These are phyloP conservation scores for Blastocrithidia nonstop DNA, from an alignment of 208 protist species.

Conservation along the genomic window DNA sequence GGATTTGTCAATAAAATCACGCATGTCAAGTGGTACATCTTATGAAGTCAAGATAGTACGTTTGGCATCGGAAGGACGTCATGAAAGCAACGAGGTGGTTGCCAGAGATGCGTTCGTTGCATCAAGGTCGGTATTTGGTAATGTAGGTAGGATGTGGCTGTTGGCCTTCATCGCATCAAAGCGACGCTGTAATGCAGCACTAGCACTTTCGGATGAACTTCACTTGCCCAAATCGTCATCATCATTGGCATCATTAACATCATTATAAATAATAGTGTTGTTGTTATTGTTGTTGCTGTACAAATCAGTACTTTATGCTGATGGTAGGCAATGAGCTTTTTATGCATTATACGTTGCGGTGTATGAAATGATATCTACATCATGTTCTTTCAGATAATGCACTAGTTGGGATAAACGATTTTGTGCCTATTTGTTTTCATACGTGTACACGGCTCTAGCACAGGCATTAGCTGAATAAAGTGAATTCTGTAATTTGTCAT, in stretches of 20 bases:
- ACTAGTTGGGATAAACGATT: constrained; percentile 21
- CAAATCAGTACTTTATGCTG: neutral
- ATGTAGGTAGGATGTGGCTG: no score
- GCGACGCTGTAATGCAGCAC: no score
- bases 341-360: constrained; percentile 14
- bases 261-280: neutral
- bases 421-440: constrained; percentile 19
- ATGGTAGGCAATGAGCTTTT: neutral
- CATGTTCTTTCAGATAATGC: constrained; percentile 11
- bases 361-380: constrained; percentile 30
- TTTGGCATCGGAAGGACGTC: neutral
- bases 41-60: constrained; percentile 18
- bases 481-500: constrained; percentile 15
- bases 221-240: neutral
- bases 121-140: no score
- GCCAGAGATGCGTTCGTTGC: no score
- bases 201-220: no score
- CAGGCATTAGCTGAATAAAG: constrained; percentile 10
- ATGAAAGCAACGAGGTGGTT: no score
- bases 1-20: constrained; percentile 46
- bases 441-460: constrained; percentile 38
- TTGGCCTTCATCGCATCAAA: no score
- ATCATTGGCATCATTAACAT: neutral
- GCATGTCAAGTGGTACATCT: constrained; percentile 49
- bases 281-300: neutral